Percentiles rank a stretch among this genome's conserved stretches.
These are phyloP conservation scores for Hamamelis virginiana DNA, from an alignment of 164 flowering plant species.

Conservation along the genomic window DNA sequence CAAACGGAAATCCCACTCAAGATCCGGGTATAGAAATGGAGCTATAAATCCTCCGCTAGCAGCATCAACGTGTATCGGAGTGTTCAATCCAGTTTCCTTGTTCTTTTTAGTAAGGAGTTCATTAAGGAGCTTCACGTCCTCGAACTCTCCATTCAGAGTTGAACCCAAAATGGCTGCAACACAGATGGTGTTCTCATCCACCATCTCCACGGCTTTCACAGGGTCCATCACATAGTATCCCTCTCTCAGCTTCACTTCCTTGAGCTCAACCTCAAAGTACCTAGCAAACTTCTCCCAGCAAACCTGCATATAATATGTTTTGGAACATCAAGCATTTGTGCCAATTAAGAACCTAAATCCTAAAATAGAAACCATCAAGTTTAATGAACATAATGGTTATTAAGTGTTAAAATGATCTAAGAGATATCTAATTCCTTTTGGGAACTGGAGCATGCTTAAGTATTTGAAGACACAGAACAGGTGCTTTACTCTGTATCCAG, in stretches of 20 bases:
- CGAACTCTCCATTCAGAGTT: constrained; percentile 70
- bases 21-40: constrained; percentile 55
- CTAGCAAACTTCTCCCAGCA: constrained; percentile 49
- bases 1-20: constrained; percentile 71
- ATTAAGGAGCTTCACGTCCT: constrained; percentile 62
- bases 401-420: too few relatives aligned
- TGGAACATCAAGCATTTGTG: too few relatives aligned
- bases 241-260: constrained; percentile 53
- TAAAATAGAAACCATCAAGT: too few relatives aligned
- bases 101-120: constrained; percentile 59
- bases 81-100: constrained; percentile 62
- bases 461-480: too few relatives aligned
- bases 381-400: too few relatives aligned
- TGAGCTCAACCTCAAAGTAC: constrained; percentile 44
- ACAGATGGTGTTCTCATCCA: constrained; percentile 79
- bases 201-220: constrained; percentile 66
- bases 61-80: constrained; percentile 76
- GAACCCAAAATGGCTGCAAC: constrained; percentile 79
- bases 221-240: constrained; percentile 79
- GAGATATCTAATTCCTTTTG: too few relatives aligned
- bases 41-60: constrained; percentile 71
- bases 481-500: too few relatives aligned
- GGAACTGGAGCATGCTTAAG: too few relatives aligned
- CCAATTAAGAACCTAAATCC: too few relatives aligned
- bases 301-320: not conserved